Evolutionary conservation across 164 flowering plant species (phyloP), one percentile per base, ranked within the genome.

Genomic region (Umbellularia californica): DNA sequence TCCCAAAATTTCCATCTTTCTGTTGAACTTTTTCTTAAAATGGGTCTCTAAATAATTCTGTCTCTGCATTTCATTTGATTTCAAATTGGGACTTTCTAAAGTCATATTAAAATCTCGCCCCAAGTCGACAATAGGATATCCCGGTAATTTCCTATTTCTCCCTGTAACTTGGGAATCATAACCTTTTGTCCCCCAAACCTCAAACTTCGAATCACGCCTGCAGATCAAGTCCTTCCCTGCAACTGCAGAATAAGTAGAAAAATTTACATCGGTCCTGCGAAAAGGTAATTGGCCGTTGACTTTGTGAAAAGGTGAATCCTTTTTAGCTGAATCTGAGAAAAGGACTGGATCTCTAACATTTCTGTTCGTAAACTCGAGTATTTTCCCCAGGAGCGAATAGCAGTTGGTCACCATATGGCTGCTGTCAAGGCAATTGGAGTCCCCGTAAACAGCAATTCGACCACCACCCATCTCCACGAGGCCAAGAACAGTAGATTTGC

Each of bases 341-440:
- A 96, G 95, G 75, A 92, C 81, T 11, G 97, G 85, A 79, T 96
- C 98, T 82, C 76, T 90, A 60, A 89, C 79, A 65, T 86, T 88
- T 13, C 75, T 75, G 75, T 90, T 83, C 12, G 98, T 96, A 81
- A 88, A 96, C 75, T 91, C 97, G 65, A 96, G 74, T 72, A 94
- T 88, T 76, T 90, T 92, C 74, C 80, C 85, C 72, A 96, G 86
- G 58, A 96, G 97, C 97, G 97, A 88, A 78, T 84, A 91, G 83
- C 99, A 96, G 75, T 96, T 89, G 23, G 98, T 91, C 64, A 96
- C 97, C 98, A 96, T 96, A 80, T 96, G 99, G 82, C 99, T 96
- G 80, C 98, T 89, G 82, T 96, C 99, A 74, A 96, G 84, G 78
- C 99, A 96, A 78, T 96, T 96, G 77, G 99, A 96, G 75, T 96